Evolutionary conservation across 2,329 filamentous ascomycete species (phyloP).

Genomic region (Pezicula neosporulosa): DNA sequence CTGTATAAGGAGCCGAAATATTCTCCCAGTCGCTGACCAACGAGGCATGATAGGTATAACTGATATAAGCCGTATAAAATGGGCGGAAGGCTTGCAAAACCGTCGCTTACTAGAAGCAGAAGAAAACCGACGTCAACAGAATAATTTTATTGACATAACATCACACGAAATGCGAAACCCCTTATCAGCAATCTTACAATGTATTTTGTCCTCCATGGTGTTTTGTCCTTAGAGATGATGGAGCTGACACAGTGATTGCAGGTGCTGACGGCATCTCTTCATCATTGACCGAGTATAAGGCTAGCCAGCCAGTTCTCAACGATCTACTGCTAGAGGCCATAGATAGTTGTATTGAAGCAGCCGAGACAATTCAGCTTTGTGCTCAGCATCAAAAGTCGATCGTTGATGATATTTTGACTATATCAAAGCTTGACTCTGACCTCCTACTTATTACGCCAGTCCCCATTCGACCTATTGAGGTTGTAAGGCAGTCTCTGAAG

Average conservation of each 20-base stretch:
- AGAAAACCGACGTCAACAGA: slow-evolving; percentile 68
- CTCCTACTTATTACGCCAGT: slow-evolving; percentile 67
- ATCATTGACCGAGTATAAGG: slow-evolving; percentile 30
- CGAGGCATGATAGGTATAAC: slow-evolving; percentile 60
- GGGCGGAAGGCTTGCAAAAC: slow-evolving; percentile 75
- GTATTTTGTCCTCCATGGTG: slow-evolving; percentile 30
- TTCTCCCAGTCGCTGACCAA: slow-evolving; percentile 60
- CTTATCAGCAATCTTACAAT: slow-evolving; percentile 41
- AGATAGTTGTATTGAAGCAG: slow-evolving; percentile 61
- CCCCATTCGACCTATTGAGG: slow-evolving; percentile 62
- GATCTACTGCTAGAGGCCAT: slow-evolving; percentile 43
- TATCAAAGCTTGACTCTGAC: slow-evolving; percentile 70
- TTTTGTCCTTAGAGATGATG: slow-evolving; percentile 64
- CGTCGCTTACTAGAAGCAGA: slow-evolving; percentile 75
- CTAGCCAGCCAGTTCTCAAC: slow-evolving; percentile 27
- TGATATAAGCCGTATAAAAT: slow-evolving; percentile 80
- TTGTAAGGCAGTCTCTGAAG: slow-evolving; percentile 64
- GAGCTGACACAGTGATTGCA: slow-evolving; percentile 71
- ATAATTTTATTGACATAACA: slow-evolving; percentile 71
- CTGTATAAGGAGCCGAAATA: too few relatives aligned
- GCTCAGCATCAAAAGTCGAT: slow-evolving; percentile 72
- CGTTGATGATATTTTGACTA: slow-evolving; percentile 62
- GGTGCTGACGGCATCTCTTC: slow-evolving; percentile 68
- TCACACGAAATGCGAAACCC: slow-evolving; percentile 75
- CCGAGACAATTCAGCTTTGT: slow-evolving; percentile 75